Evolutionary conservation across 2,329 filamentous ascomycete species (phyloP), one percentile per base, ranked within the genome.

Genomic region (Huntiella moniliformis): DNA sequence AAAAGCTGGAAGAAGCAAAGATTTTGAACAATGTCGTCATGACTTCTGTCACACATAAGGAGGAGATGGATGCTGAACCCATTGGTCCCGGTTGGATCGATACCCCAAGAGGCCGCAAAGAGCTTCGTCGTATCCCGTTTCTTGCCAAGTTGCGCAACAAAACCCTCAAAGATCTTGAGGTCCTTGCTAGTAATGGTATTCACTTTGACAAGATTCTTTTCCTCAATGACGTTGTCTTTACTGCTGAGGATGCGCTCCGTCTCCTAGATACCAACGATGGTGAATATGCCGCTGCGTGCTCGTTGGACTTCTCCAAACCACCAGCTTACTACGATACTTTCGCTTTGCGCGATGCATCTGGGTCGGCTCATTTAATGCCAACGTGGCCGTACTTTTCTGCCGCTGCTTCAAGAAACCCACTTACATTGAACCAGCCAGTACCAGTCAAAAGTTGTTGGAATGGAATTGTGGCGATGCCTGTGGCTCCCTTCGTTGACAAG

Each of bases 71-170:
- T 6, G 61, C 56, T 11, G 54, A 60, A 4, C 64, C 65, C 0
- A 56, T 57, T 3, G 61, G 61, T 3, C 60, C 67, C 4, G 79
- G 79, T 0, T 84, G 79, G 79, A 69, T 83, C 28, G 58, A 66
- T 28, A 79, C 74, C n/a, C 58, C 68, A 5, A 54, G 63, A 18
- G 67, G 68, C 0, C 63, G 62, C 51, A 67, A 60, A 49, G 74
- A 78, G 54, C 56, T 79, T 50, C 63, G 80, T 42, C 66, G 80
- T 15, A 83, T 85, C 50, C 78, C 79, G 1, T 83, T 78, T 56
- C 62, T 85, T 15, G 70, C 81, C 1, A 66, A 61, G 18, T 54
- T 81, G 48, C 67, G 81, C 36, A 85, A 86, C 57, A 58, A 62
- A 51, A 73, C 71, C n/a, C 59, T 85, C 52, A 58, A 69, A 50